Evolutionary conservation across 441 rosid genomes (phyloP).

Genomic region (Viola pubescens): DNA sequence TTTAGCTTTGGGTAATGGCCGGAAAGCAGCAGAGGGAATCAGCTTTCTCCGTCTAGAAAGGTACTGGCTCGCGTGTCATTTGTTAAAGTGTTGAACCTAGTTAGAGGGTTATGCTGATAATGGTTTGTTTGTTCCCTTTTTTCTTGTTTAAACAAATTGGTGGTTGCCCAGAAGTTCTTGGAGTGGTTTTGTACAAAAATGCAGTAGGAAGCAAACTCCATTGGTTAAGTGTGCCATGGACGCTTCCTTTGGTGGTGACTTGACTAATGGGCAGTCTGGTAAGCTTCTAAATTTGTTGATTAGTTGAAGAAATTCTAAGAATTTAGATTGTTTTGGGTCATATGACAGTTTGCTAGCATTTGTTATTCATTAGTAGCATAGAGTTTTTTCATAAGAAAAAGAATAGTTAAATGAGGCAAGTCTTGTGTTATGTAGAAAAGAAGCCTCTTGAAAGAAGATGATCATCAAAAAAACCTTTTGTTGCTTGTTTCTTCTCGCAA

Average conservation of each 20-base stretch:
- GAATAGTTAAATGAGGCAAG: background rate
- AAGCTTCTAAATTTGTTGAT: slow-evolving; percentile 14
- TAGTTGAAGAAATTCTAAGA: background rate
- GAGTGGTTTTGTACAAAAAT: slow-evolving; percentile 26
- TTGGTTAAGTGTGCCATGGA: slow-evolving; percentile 55
- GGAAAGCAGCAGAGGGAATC: slow-evolving; percentile 21
- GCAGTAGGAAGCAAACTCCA: slow-evolving; percentile 20
- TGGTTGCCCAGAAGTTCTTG: slow-evolving; percentile 26
- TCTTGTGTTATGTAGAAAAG: background rate
- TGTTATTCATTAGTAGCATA: background rate
- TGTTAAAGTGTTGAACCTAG: slow-evolving; percentile 6
- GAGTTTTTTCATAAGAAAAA: background rate
- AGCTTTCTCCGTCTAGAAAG: slow-evolving; percentile 30
- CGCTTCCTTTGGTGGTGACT: slow-evolving; percentile 77
- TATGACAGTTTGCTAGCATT: background rate
- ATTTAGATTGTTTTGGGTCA: background rate
- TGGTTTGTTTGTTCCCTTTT: background rate
- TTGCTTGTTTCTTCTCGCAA: too few species aligned
- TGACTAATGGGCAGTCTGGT: slow-evolving; percentile 56
- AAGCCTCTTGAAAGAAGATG: background rate
- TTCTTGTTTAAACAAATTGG: background rate
- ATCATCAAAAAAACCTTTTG: too few species aligned
- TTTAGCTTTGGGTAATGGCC: slow-evolving; percentile 28
- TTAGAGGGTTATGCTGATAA: background rate
- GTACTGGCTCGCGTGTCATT: slow-evolving; percentile 25